Conservation (phyloP, 2,329 filamentous ascomycete genomes). For the Aspergillus nomiae region DNA sequence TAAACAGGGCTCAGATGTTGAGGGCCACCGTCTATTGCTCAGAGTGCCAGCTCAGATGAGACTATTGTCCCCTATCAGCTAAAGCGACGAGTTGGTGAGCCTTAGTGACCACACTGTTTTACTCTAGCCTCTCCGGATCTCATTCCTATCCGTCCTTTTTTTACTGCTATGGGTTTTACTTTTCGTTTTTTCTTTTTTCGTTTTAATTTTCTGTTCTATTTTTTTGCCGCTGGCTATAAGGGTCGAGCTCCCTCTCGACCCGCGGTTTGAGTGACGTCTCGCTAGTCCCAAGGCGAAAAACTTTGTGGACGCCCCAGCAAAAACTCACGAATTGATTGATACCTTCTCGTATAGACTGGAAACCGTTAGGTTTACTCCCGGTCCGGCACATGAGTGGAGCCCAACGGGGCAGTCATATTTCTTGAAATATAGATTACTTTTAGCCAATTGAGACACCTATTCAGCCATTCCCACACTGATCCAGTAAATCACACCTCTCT, state of each 20-base stretch:
- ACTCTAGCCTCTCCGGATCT: not conserved
- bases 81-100: not conserved
- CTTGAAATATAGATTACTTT: not conserved
- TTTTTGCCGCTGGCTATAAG: not conserved
- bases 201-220: not conserved
- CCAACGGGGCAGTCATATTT: not conserved
- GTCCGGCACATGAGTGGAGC: not conserved
- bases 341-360: slow-evolving; percentile 1
- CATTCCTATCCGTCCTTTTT: not conserved
- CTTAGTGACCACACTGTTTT: not conserved
- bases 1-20: slow-evolving; percentile 1
- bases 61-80: not conserved
- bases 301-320: not conserved
- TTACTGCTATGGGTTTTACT: not conserved
- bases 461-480: not conserved
- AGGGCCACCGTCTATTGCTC: not conserved
- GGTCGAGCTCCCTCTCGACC: not conserved
- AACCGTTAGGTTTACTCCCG: slow-evolving; percentile 1
- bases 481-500: not conserved
- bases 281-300: not conserved
- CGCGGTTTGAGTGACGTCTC: not conserved
- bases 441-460: not conserved
- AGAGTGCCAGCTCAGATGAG: not conserved
- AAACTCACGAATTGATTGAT: not conserved
- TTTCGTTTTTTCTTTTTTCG: not conserved